Base-by-base conservation (phyloP, 2,329 filamentous ascomycete species). In the Fusarium sarcochroum region DNA sequence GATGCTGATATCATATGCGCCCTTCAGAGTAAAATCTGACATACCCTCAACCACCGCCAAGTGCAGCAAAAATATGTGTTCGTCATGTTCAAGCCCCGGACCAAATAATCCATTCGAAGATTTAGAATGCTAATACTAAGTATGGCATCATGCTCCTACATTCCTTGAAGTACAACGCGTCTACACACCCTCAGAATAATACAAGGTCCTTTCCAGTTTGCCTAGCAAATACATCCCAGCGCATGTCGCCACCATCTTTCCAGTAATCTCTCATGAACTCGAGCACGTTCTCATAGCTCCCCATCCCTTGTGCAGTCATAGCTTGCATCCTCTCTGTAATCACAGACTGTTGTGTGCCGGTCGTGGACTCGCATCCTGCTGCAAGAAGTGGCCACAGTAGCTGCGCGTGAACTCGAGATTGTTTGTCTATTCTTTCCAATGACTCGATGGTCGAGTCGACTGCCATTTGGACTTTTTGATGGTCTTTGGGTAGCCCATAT, bases 261-360 rank as follows among this genome's bases (percentile, higher is more conserved):
- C 57, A 64, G 10, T 64, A 63, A 38, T 61, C 21, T n/a, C 17
- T 50, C 57, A 64, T 49, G 9, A 64, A 64, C 18, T 45, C 35
- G 4, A 61, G 37, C 10, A 61, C 57, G 6, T 37, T 40, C 1
- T 44, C 44, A 2, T 54, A 64, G 7, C 35, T 62, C 0, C 56
- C 60, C 10, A 64, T 9, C 2, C 60, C 57, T 13, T 40, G 56
- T 21, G 17, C 23, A 23, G 30, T 38, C 60, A 61, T 55, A 2
- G 23, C 45, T 30, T 42, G 15, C 49, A 61, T 61, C 20, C 56
- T 51, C 7, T 63, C 56, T 11, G 15, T 37, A 5, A 63, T 18
- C 2, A 45, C 21, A 7, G 9, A 15, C 1, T 45, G 21, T 3
- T 63, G 49, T 3, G 18, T 18, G 17, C 20, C 14, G 10, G 23